These are phyloP conservation scores for Aspergillus ellipticus DNA, from an alignment of 495 filamentous ascomycete species.

Conservation along the genomic window DNA sequence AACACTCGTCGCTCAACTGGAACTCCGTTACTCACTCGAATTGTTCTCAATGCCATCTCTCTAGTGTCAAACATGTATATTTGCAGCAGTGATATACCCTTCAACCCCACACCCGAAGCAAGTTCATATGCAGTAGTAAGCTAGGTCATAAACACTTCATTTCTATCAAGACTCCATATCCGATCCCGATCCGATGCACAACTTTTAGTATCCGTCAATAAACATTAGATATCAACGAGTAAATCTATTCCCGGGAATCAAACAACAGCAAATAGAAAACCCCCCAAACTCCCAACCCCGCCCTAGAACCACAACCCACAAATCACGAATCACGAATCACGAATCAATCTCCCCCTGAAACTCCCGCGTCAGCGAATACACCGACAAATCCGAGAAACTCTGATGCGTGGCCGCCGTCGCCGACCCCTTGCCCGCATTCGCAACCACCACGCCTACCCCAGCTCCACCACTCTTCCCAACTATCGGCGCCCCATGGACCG, in stretches of 20 bases:
- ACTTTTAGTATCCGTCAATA: neutral
- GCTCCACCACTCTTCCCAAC: neutral
- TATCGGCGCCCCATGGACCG: slow-evolving; percentile 1
- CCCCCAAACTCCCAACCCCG: neutral
- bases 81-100: too few relatives aligned
- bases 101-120: too few relatives aligned
- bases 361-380: slow-evolving; percentile 13
- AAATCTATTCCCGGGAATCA: too few relatives aligned
- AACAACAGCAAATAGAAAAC: neutral
- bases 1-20: too few relatives aligned
- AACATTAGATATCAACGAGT: neutral
- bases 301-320: too few relatives aligned
- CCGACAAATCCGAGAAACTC: slow-evolving; percentile 18
- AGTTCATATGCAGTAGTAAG: too few relatives aligned
- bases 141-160: too few relatives aligned
- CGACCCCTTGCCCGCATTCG: neutral
- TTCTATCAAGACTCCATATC: too few relatives aligned
- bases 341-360: slow-evolving; percentile 3
- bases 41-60: too few relatives aligned
- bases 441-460: neutral
- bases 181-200: neutral
- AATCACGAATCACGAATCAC: too few relatives aligned
- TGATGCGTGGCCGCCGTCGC: slow-evolving; percentile 9
- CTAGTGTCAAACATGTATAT: too few relatives aligned
- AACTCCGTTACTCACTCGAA: too few relatives aligned